Conservation (phyloP, 2,329 filamentous ascomycete species). For the Onygenales sp. region DNA sequence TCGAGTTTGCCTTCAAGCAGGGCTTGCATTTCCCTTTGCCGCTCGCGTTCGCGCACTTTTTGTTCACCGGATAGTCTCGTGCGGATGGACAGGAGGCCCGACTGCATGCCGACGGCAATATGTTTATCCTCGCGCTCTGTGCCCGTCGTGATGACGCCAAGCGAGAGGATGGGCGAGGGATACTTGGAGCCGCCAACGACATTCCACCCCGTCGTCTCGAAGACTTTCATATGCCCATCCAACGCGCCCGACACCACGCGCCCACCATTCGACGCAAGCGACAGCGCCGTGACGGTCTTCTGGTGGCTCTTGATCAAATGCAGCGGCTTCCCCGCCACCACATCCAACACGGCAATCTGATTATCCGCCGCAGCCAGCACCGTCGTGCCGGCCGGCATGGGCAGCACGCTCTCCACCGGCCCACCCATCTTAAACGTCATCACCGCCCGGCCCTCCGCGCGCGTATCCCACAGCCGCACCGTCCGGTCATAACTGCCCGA, state of each 20-base stretch:
- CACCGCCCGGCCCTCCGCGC: conserved; percentile 58
- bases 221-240: conserved; percentile 95
- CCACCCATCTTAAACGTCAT: conserved; percentile 95
- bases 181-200: conserved; percentile 94
- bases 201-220: conserved; percentile 90
- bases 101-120: conserved; percentile 89
- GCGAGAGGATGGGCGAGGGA: conserved; percentile 76
- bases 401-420: conserved; percentile 78
- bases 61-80: conserved; percentile 80
- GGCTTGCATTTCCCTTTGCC: conserved; percentile 76
- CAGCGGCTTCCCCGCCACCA: conserved; percentile 81
- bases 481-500: conserved; percentile 94
- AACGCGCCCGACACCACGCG: conserved; percentile 80
- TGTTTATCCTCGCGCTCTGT: conserved; percentile 72
- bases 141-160: conserved; percentile 65
- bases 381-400: conserved; percentile 77
- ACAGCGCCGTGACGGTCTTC: conserved; percentile 88
- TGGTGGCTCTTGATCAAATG: conserved; percentile 89
- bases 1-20: conserved; percentile 69
- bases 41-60: conserved; percentile 64
- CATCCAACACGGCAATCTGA: conserved; percentile 80
- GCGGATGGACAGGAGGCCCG: conserved; percentile 79
- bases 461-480: conserved; percentile 86
- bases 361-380: conserved; percentile 78
- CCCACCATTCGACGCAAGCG: conserved; percentile 68